These are phyloP conservation scores for Phytopythium vexans DNA, from an alignment of 352 stramenopile genomes.

Conservation along the genomic window DNA sequence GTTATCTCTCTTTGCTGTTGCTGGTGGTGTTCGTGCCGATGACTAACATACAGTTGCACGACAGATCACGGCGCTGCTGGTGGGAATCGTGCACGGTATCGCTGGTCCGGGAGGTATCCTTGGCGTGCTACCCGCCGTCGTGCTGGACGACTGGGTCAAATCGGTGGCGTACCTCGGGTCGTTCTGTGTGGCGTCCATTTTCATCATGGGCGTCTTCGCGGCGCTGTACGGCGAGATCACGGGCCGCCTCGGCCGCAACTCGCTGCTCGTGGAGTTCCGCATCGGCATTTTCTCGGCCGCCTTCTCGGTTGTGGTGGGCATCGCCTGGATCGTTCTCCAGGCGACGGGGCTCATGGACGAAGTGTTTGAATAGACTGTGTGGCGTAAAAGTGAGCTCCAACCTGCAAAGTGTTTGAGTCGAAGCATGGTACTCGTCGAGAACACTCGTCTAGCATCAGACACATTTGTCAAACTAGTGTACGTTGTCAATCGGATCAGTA, in stretches of 20 bases:
- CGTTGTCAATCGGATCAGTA: too few relatives aligned
- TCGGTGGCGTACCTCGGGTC: slow-evolving; percentile 79
- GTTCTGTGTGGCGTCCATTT: slow-evolving; percentile 87
- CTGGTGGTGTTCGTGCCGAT: neutral
- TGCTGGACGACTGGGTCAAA: slow-evolving; percentile 64
- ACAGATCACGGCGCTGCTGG: slow-evolving; percentile 67
- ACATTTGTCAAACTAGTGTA: too few relatives aligned
- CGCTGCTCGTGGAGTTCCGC: slow-evolving; percentile 51
- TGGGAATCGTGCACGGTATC: slow-evolving; percentile 85
- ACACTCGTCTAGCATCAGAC: slow-evolving; percentile 3
- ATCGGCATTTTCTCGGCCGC: slow-evolving; percentile 70
- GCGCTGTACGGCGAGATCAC: slow-evolving; percentile 78
- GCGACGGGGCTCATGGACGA: slow-evolving; percentile 63
- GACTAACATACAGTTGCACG: neutral
- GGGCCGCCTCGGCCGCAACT: slow-evolving; percentile 48
- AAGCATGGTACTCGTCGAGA: neutral
- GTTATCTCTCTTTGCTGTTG: slow-evolving; percentile 7
- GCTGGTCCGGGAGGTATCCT: slow-evolving; percentile 58
- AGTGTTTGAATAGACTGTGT: slow-evolving; percentile 51
- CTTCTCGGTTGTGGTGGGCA: slow-evolving; percentile 71
- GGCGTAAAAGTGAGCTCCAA: neutral
- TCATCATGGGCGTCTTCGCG: slow-evolving; percentile 91
- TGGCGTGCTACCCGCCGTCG: slow-evolving; percentile 82
- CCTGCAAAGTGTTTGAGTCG: neutral
- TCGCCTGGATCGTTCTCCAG: slow-evolving; percentile 76